phyloP scores from a whole-genome alignment of 2,329 filamentous ascomycete genomes.

The Huntiella omanensis region DNA sequence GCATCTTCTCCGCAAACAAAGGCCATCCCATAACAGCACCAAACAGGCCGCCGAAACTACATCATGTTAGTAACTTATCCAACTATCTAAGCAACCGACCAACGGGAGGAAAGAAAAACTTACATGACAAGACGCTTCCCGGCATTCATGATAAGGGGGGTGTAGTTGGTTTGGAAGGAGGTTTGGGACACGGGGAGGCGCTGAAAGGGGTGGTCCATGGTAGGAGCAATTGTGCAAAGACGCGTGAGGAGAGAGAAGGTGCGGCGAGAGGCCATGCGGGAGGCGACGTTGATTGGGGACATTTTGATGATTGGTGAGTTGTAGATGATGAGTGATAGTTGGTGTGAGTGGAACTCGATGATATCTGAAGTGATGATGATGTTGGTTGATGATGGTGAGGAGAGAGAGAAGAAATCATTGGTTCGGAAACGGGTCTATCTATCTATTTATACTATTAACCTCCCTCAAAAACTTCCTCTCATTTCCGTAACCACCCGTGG shows the following conservation, averaged over 20 bases:
- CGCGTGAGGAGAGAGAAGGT: constrained; percentile 19
- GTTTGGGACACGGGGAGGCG: constrained; percentile 16
- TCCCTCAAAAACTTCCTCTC: neutral
- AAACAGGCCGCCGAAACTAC: constrained; percentile 20
- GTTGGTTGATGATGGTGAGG: neutral
- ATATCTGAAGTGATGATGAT: neutral
- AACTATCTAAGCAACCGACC: neutral
- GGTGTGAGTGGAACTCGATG: neutral
- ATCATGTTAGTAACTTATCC: neutral
- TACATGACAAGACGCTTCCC: neutral
- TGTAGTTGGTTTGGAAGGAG: constrained; percentile 18
- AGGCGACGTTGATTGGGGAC: constrained; percentile 9
- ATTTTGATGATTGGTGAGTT: neutral
- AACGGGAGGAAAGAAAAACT: neutral
- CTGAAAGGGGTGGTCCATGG: constrained; percentile 21
- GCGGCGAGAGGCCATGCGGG: constrained; percentile 17
- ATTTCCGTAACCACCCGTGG: neutral
- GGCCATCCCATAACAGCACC: constrained; percentile 21
- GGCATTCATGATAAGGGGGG: constrained; percentile 13
- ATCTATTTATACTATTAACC: neutral
- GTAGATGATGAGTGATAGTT: neutral
- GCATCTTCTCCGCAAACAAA: constrained; percentile 14
- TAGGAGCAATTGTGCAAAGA: constrained; percentile 17
- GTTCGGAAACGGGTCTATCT: too few relatives aligned
- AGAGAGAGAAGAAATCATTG: neutral